phyloP scores from a whole-genome alignment of 1,284 basidiomycete genomes.

The Ganoderma resinaceum region DNA sequence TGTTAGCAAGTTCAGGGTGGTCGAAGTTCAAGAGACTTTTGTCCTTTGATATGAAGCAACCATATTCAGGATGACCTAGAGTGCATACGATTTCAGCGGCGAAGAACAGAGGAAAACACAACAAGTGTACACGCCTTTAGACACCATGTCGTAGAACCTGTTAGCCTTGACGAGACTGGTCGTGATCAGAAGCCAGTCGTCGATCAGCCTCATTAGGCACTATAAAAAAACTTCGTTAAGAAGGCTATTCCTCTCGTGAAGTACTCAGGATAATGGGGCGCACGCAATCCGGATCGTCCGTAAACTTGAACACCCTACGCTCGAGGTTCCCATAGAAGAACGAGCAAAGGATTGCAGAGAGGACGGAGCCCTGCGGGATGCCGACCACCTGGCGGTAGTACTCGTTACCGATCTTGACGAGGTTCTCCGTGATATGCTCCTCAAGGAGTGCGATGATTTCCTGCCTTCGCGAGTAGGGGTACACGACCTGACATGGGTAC shows the following conservation, averaged over 20 bases:
- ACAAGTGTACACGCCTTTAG: conserved; percentile 56
- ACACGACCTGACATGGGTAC: conserved; percentile 55
- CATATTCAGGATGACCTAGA: conserved; percentile 89
- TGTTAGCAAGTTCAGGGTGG: conserved; percentile 62
- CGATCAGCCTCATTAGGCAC: conserved; percentile 86
- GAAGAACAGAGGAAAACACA: not conserved
- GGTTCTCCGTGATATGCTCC: conserved; percentile 91
- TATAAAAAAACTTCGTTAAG: conserved; percentile 40
- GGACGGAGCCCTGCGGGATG: conserved; percentile 94
- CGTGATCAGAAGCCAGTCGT: conserved; percentile 94
- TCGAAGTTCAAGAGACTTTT: conserved; percentile 94
- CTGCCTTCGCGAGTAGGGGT: conserved; percentile 60
- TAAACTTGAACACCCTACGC: conserved; percentile 63
- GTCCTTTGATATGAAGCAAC: conserved; percentile 87
- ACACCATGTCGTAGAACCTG: conserved; percentile 82
- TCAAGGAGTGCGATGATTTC: conserved; percentile 79
- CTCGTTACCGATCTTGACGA: conserved; percentile 86
- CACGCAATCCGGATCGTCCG: conserved; percentile 68
- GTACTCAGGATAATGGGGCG: conserved; percentile 32
- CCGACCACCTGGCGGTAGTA: conserved; percentile 90
- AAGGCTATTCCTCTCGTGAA: not conserved
- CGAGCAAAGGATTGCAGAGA: conserved; percentile 90
- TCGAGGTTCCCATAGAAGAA: conserved; percentile 96
- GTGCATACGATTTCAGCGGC: not conserved
- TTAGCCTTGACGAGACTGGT: conserved; percentile 69